A percentile compares a stretch with the other conserved stretches of the same genome.
Evolutionary conservation across 148 eudicot genomes (phyloP).

Genomic region (Oxyria digyna): DNA sequence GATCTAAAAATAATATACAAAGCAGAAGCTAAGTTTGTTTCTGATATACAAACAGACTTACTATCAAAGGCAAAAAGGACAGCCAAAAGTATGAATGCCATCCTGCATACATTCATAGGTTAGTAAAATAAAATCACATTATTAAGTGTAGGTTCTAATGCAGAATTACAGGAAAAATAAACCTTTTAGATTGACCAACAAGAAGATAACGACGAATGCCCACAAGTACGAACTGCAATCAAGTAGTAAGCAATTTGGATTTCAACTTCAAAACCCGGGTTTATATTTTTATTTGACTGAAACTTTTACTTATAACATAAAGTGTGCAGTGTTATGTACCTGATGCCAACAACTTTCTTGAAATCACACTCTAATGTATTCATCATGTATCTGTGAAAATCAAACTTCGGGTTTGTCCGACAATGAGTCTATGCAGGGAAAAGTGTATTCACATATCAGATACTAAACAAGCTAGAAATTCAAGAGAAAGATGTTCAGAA

Average conservation of each 20-base stretch:
- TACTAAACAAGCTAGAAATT: neutral
- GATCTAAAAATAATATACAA: neutral
- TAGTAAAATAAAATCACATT: neutral
- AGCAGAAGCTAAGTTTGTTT: neutral
- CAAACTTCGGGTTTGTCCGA: slow-evolving; percentile 29
- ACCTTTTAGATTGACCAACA: slow-evolving; percentile 75
- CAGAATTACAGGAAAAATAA: slow-evolving; percentile 1
- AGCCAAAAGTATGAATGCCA: slow-evolving; percentile 87
- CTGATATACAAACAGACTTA: slow-evolving; percentile 26
- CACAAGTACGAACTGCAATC: slow-evolving; percentile 86
- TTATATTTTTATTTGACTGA: too few species aligned
- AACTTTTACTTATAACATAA: neutral
- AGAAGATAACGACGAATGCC: slow-evolving; percentile 82
- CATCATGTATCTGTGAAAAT: slow-evolving; percentile 75
- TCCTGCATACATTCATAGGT: slow-evolving; percentile 35
- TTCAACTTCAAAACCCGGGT: neutral
- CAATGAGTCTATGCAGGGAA: slow-evolving; percentile 45
- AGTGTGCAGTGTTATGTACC: slow-evolving; percentile 25
- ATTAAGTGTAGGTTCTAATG: neutral
- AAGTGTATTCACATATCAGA: neutral
- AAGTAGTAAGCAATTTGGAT: neutral
- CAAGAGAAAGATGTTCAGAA: neutral
- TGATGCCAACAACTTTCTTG: slow-evolving; percentile 76
- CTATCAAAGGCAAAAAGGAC: slow-evolving; percentile 73
- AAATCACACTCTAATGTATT: slow-evolving; percentile 75